Evolutionary conservation across 2,329 filamentous ascomycete species (phyloP), one percentile per base, ranked within the genome.

Genomic region (Botrytis medusae): DNA sequence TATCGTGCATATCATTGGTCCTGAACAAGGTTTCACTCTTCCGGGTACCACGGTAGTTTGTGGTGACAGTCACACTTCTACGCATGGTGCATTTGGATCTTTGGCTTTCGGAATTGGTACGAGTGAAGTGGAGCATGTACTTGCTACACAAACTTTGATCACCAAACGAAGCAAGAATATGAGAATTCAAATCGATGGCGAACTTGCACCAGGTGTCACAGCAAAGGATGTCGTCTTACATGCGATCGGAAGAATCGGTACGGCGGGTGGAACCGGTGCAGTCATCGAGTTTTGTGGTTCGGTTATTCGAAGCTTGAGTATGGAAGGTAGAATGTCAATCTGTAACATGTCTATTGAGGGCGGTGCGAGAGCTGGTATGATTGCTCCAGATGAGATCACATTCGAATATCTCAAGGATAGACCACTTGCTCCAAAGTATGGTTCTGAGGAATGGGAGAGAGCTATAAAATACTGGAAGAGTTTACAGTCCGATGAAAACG

Each of bases 311-410:
- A 85, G 84, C 75, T 87, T 98, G 79, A 97, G 93, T 83, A 97
- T 99, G 89, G 96, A 98, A 84, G 96, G 95, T 61, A 91, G 96
- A 78, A 98, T 99, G 96, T 98, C 95, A 76, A 97, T 99, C 82
- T 98, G 96, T 87, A 99, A 99, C 86, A 98, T 98, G 96, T 94
- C 95, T 22, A 98, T 98, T 78, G 96, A 99, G 86, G 96, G 88
- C 78, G 96, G 96, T 83, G 96, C 96, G 65, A 89, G 96, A 84
- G 95, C 95, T 74, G 96, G 96, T 77, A 97, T 99, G 94, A 91
- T 99, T 74, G 96, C 96, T 16, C 96, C 96, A 8, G 96, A 99
- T 80, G 92, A 98, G 81, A 92, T 87, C 74, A 98, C 96, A 42
- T 97, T 97, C 79, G 93, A 97, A 77, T 99, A 98, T 82, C 92